phyloP scores from a whole-genome alignment of 306 rosid species.

The Rubus parviflorus region DNA sequence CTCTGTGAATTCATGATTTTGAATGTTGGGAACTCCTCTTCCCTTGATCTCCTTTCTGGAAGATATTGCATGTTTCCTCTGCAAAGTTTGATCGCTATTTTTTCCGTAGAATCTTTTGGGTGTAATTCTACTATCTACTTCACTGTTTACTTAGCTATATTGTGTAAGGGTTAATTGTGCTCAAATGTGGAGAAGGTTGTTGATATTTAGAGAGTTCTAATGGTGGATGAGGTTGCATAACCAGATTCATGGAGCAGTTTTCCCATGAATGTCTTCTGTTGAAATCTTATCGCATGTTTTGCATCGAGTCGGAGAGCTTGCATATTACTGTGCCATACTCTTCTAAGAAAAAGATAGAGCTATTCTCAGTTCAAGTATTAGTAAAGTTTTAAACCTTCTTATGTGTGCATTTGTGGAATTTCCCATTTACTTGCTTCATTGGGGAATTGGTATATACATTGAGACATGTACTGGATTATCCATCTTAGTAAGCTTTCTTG shows the following conservation, averaged over 20 bases:
- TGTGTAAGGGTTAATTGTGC: background rate
- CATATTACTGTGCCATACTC: background rate
- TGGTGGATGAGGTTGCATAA: background rate
- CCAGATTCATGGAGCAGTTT: background rate
- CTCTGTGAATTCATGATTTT: background rate
- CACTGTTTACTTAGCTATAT: background rate
- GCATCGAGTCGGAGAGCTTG: background rate
- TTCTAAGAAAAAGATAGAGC: background rate
- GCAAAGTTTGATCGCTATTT: background rate
- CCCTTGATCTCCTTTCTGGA: background rate
- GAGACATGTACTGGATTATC: background rate
- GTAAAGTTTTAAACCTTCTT: background rate
- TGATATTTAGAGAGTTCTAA: background rate
- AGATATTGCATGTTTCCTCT: background rate
- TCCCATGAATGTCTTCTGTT: background rate
- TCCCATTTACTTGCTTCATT: background rate
- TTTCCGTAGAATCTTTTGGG: background rate
- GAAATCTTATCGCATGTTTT: background rate
- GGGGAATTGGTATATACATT: background rate
- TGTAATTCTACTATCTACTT: background rate
- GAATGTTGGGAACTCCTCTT: background rate
- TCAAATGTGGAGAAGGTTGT: background rate
- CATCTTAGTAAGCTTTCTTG: slow-evolving; percentile 23
- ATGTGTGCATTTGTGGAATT: background rate
- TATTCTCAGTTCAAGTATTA: background rate